Evolutionary conservation across 192 early-diverging fungal genomes (phyloP).

Genomic region (Phlyctochytrium arcticum): DNA sequence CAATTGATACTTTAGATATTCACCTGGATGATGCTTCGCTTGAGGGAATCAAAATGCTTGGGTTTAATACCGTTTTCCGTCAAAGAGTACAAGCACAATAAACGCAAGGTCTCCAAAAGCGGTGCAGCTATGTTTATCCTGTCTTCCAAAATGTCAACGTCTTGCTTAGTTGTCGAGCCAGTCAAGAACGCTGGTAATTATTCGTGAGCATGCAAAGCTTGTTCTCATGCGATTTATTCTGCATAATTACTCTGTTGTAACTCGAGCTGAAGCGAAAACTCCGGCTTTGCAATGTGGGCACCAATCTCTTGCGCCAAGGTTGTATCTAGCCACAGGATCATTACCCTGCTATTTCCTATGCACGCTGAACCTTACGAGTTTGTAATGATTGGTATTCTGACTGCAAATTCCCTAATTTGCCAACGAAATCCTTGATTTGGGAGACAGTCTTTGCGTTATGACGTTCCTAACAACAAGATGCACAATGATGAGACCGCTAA

Average conservation of each 20-base stretch:
- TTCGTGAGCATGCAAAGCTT: background rate
- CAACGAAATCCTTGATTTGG: slow-evolving; percentile 91
- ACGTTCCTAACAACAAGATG: slow-evolving; percentile 54
- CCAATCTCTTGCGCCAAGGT: no score
- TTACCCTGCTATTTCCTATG: no score
- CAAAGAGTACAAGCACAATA: slow-evolving; percentile 81
- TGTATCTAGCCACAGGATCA: no score
- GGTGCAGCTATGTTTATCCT: slow-evolving; percentile 77
- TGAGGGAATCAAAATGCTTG: slow-evolving; percentile 77
- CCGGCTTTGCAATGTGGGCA: no score
- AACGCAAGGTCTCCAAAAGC: slow-evolving; percentile 67
- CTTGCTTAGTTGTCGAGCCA: slow-evolving; percentile 57
- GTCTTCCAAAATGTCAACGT: slow-evolving; percentile 82
- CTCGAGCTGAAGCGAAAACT: slow-evolving; percentile 57
- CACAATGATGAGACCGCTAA: background rate
- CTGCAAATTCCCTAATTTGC: slow-evolving; percentile 75
- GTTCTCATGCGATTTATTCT: background rate
- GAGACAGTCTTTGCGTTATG: slow-evolving; percentile 88
- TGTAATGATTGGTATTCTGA: slow-evolving; percentile 81
- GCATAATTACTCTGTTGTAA: slow-evolving; percentile 78
- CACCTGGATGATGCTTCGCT: slow-evolving; percentile 78
- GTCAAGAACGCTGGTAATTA: slow-evolving; percentile 58
- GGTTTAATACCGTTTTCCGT: slow-evolving; percentile 78
- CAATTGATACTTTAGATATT: no score
- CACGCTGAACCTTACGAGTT: slow-evolving; percentile 50